Evolutionary conservation across 2,329 filamentous ascomycete species (phyloP), one percentile per base, ranked within the genome.

Genomic region (Gremmenia infestans): DNA sequence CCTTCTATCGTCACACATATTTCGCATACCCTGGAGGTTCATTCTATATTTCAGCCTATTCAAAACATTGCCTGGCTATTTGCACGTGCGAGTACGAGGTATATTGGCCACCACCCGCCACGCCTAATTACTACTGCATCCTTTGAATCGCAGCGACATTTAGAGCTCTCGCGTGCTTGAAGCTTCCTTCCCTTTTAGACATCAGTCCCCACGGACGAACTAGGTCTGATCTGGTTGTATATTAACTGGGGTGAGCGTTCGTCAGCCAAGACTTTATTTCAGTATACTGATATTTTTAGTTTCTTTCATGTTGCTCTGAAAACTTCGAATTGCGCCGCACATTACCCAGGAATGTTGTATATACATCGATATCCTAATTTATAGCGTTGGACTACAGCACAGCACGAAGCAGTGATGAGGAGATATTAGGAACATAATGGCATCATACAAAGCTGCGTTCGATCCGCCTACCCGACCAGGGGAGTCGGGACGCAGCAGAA

Each of bases 391-490:
- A 59, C 58, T 50, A 60, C 52, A 64, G 50, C 52, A 60, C 55
- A 56, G 55, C 43, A 42, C 19, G 22, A 43, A 36, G 51, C 54
- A 55, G 59, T 57, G 55, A 66, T 66, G 63, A 52, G 50, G 47
- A 58, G 48, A 52, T 59, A 62, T 55, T 50, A 57, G 55, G 65
- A 65, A 56, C 57, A 73, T 56, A 59, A 78, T 78, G 76, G 73
- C 74, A 69, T 73, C 74, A 65, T 67, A 71, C 54, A 72, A 70
- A 65, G 68, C 67, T 58, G 71, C 71, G 54, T 73, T 71, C 62
- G 73, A 75, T 55, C 68, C 75, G 50, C 74, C 73, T 12, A 64
- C 71, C 56, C 71, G 73, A 57, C 71, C 74, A 61, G 68, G 68
- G 39, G 73, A 77, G 48, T 67, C 69, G 50, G 62, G 67, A 61